Evolutionary conservation across 2,329 filamentous ascomycete genomes (phyloP).

Genomic region (Stagonosporopsis chrysanthemi): DNA sequence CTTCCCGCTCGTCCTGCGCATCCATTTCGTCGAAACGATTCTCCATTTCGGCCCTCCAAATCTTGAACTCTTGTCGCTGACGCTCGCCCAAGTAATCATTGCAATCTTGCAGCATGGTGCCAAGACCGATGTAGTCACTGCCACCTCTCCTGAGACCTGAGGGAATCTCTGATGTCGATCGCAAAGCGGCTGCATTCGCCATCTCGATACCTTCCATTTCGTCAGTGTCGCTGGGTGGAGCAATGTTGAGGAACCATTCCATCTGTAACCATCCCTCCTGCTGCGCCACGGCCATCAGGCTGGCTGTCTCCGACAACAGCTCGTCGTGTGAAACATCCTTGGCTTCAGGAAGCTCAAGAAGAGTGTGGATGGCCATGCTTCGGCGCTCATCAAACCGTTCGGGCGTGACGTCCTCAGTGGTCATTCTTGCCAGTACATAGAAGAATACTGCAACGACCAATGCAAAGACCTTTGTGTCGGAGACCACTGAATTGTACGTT

Average conservation of each 20-base stretch:
- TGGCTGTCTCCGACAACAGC: slow-evolving; percentile 47
- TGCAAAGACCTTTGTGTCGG: slow-evolving; percentile 43
- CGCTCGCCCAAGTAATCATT: slow-evolving; percentile 75
- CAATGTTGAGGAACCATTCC: slow-evolving; percentile 64
- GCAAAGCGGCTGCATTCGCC: slow-evolving; percentile 25
- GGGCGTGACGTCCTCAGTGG: slow-evolving; percentile 38
- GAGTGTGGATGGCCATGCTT: slow-evolving; percentile 59
- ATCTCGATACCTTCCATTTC: slow-evolving; percentile 40
- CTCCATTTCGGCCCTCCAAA: slow-evolving; percentile 71
- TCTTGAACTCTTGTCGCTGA: slow-evolving; percentile 66
- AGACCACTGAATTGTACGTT: slow-evolving; percentile 18
- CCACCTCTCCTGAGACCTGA: slow-evolving; percentile 54
- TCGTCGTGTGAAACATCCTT: slow-evolving; percentile 56
- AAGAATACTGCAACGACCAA: slow-evolving; percentile 68
- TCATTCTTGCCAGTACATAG: slow-evolving; percentile 62
- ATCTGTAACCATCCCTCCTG: slow-evolving; percentile 59
- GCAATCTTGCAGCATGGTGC: slow-evolving; percentile 77
- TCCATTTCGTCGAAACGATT: slow-evolving; percentile 62
- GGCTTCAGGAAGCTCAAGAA: slow-evolving; percentile 58
- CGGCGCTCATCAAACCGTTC: slow-evolving; percentile 44
- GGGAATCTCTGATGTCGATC: slow-evolving; percentile 47
- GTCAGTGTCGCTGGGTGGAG: slow-evolving; percentile 35
- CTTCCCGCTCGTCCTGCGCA: slow-evolving; percentile 9
- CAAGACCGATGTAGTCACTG: slow-evolving; percentile 55
- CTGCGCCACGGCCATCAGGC: slow-evolving; percentile 43